These are phyloP conservation scores for Jatropha multifida DNA, from an alignment of 441 rosid genomes.

Conservation along the genomic window DNA sequence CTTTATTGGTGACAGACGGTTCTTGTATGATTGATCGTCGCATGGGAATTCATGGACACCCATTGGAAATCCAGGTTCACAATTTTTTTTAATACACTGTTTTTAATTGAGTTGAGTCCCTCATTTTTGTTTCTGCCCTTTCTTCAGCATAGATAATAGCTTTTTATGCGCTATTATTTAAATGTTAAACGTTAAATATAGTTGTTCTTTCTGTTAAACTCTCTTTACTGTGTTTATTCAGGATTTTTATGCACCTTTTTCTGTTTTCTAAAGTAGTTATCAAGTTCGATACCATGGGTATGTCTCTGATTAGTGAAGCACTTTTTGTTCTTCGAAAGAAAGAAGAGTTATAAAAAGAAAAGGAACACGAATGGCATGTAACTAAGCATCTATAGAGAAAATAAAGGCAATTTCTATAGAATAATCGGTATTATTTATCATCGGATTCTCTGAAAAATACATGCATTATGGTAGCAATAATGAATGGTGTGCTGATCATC, in stretches of 20 bases:
- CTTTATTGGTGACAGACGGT: conserved; percentile 84
- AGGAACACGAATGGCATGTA: not conserved
- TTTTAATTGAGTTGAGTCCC: not conserved
- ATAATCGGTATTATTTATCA: not conserved
- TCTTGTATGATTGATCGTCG: conserved; percentile 92
- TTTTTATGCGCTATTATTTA: not conserved
- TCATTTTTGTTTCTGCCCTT: not conserved
- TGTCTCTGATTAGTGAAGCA: not conserved
- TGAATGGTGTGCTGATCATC: not conserved
- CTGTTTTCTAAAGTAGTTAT: not conserved
- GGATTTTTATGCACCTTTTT: not conserved
- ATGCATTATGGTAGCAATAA: not conserved
- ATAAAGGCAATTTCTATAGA: not conserved
- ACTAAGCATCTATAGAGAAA: not conserved
- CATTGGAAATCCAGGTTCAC: conserved; percentile 83
- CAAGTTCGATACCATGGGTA: not conserved
- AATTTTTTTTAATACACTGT: conserved; percentile 17
- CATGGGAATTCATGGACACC: conserved; percentile 94
- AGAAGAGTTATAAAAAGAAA: not conserved
- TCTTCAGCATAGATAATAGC: not conserved
- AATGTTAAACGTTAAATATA: not conserved
- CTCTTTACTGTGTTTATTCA: not conserved
- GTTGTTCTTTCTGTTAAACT: not conserved
- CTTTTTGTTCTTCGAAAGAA: not conserved
- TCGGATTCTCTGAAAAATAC: not conserved